phyloP scores from a whole-genome alignment of 306 rosid species.

The Medicago lupulina region DNA sequence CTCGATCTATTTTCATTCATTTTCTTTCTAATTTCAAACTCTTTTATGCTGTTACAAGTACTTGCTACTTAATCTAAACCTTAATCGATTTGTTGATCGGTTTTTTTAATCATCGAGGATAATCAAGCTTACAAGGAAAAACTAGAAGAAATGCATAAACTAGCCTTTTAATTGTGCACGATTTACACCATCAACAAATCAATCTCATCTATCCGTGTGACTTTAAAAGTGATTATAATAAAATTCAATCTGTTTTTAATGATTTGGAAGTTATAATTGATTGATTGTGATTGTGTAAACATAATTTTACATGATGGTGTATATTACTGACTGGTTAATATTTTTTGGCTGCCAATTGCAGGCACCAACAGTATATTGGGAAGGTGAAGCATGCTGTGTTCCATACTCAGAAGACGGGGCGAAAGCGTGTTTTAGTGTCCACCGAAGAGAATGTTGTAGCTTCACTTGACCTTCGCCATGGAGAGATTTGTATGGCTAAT shows the following conservation, averaged over 20 bases:
- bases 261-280: no score
- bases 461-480: conserved; percentile 98
- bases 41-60: not conserved
- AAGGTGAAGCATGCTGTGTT: conserved; percentile 91
- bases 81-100: conserved; percentile 12
- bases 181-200: no score
- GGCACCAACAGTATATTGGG: conserved; percentile 95
- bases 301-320: no score
- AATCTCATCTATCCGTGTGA: no score
- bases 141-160: no score
- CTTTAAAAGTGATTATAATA: no score
- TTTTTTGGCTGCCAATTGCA: conserved; percentile 41
- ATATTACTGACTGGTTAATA: not conserved
- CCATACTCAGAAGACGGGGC: conserved; percentile 84
- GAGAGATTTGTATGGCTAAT: conserved; percentile 80
- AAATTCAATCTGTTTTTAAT: no score
- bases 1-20: conserved; percentile 18
- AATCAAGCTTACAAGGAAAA: not conserved
- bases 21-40: conserved; percentile 12
- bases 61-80: conserved; percentile 15
- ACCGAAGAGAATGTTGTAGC: conserved; percentile 95
- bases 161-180: no score
- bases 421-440: conserved; percentile 94
- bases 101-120: conserved; percentile 1
- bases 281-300: no score